Conservation (phyloP, 805 yeast species). For the Candida arabinofermentans region DNA sequence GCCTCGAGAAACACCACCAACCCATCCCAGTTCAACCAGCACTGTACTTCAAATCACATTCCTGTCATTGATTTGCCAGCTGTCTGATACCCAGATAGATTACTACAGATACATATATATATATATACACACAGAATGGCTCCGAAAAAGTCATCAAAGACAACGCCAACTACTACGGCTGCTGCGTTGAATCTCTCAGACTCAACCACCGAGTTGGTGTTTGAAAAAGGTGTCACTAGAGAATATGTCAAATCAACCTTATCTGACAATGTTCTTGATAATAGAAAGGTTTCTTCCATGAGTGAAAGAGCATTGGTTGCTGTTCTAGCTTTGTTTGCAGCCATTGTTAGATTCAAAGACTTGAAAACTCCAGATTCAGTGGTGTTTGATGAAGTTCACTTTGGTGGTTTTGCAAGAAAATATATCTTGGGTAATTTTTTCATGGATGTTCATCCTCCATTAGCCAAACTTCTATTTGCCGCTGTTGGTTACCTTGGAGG, state of each 20-base stretch:
- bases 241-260: constrained; percentile 53
- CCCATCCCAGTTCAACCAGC: no score
- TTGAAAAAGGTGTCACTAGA: constrained; percentile 49
- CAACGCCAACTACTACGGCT: constrained; percentile 1
- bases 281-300: constrained; percentile 36
- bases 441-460: constrained; percentile 88
- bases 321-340: constrained; percentile 42
- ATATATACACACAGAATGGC: constrained; percentile 15
- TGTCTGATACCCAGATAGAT: not conserved
- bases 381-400: constrained; percentile 97
- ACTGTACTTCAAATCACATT: not conserved
- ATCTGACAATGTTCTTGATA: constrained; percentile 33
- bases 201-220: constrained; percentile 39
- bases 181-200: constrained; percentile 10
- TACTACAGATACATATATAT: not conserved
- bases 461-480: constrained; percentile 77
- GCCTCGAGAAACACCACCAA: no score
- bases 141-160: constrained; percentile 13
- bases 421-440: constrained; percentile 70
- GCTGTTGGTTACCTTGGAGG: constrained; percentile 66
- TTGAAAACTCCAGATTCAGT: constrained; percentile 75
- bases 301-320: constrained; percentile 40
- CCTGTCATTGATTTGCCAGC: not conserved
- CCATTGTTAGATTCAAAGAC: constrained; percentile 54
- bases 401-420: constrained; percentile 94